Evolutionary conservation across 345 rosid species (phyloP), one percentile per base, ranked within the genome.

Genomic region (Cochlearia excelsa): DNA sequence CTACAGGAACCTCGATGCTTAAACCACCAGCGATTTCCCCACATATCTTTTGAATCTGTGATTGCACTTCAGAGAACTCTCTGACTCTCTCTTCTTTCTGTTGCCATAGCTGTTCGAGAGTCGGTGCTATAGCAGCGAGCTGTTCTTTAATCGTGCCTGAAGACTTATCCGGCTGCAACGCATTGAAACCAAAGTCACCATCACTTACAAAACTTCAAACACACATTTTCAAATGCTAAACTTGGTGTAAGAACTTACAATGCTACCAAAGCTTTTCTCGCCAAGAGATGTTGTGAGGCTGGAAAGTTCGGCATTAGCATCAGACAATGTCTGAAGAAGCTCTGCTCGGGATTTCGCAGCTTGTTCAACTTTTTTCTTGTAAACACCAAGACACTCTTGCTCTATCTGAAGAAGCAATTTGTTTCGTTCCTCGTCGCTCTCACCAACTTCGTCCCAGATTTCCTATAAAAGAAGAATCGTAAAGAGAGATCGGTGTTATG

Each of bases 401-500:
- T 90, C 99, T 59, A 94, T 84, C 77, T 84, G 96, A 68, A 94
- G 88, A 66, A 94, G 93, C 86, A 87, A 56, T 80, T 81, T 87
- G 77, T 94, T 95, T 68, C 97, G 71, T 50, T 94, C 86, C 70
- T 84, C 97, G 41, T 94, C 97, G 31, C 61, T 77, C 77, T 94
- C 99, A 67, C 99, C 99, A 68, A 94, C 97, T 75, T 94, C 99
- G 78, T 94, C 97, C 99, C 99, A 94, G 26, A 94, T 87, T 84
- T 86, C 95, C 99, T 94, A 54, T 51, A 4, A 0, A 33, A 3
- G 11, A 4, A 41, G 40, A 65, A 54, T 61, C 44, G 47, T 16
- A 26, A 67, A 26, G 7, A 37, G 64, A 27, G 26, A 28, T 39
- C 6, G 5, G 23, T 10, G 1, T 51, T 43, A 67, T 47, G 50